Base-by-base conservation (phyloP, 305 asterid species). In the Plantago rigida region DNA sequence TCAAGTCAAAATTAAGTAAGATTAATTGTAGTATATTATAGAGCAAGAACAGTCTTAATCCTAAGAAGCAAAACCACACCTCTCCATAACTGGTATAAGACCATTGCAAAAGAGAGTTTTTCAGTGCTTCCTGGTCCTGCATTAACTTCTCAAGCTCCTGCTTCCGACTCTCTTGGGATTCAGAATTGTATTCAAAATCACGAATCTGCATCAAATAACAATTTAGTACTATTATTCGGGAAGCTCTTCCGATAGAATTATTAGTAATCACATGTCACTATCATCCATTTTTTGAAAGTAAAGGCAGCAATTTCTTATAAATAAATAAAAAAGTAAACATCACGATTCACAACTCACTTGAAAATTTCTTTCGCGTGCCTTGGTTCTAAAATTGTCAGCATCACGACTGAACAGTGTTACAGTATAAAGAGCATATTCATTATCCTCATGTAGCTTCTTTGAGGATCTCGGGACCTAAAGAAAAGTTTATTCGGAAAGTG, bases 381-480 rank as follows among this genome's bases (percentile, higher is more conserved):
- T 88, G 50, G 69, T 78, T 78, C 84, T 83, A 71, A 92, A 92
- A 76, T 86, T 92, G 85, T 92, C 96, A 67, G 98, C 95, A 84
- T 91, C 96, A 26, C 96, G 94, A 62, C 56, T 84, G 79, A 88
- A 92, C 75, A 92, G 78, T 63, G 91, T 84, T 51, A 88, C 96
- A 69, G 93, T 79, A 76, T 81, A 86, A 10, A 92, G 85, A 50
- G 94, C 93, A 79, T 92, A 88, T 68, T 92, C 98, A 68, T 81
- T 92, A 80, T 92, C 96, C 80, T 92, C 98, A 42, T 79, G 83
- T 55, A 92, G 94, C 77, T 83, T 81, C 88, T 88, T 86, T 70
- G 96, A 86, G 72, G 96, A 88, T 83, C 96, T 84, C 73, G 98
- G 98, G 72, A 88, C 98, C 98, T 92, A 71, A 68, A 4, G 76